Evolutionary conservation across 306 rosid species (phyloP), one percentile per base, ranked within the genome.

Genomic region (Echinosophora koreensis): DNA sequence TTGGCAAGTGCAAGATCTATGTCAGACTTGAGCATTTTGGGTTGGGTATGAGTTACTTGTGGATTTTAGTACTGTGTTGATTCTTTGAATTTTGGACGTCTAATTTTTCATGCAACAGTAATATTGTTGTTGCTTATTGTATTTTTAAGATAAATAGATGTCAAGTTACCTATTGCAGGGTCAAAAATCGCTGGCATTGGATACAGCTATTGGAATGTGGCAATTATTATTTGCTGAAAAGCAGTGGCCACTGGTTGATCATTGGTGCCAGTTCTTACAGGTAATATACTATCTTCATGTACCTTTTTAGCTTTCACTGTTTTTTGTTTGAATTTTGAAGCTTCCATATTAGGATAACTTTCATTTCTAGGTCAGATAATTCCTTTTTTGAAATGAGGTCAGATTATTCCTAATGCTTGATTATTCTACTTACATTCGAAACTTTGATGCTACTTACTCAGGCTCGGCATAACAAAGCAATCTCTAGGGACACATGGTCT

Each of bases 141-240:
- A 28, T n/a, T 46, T 66, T 69, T 27, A 14, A 22, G 54, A 12
- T 65, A 28, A 1, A 38, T 14, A 15, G 55, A 71, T 66, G 18
- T 69, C 11, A 49, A 22, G 63, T 46, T 56, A 5, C 66, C 12
- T 77, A 57, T 86, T 80, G 77, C 91, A 96, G 99, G 99, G 99
- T 83, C 99, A 96, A 84, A 96, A 96, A 84, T 96, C 99, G 67
- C 78, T 96, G 84, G 99, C 99, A 18, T 84, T 96, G 89, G 99
- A 96, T 85, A 96, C 99, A 38, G 99, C 99, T 41, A 96, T 96
- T 80, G 99, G 99, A 81, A 96, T 96, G 99, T 96, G 99, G 99
- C 97, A 96, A 82, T 90, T 96, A 81, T 83, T 96, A 62, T 96
- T 96, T 85, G 98, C 98, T 6, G 99, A 96, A 85, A 96, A 81